Evolutionary conservation across 1,284 basidiomycete species (phyloP), one percentile per base, ranked within the genome.

Genomic region (Takashimella tepidaria): DNA sequence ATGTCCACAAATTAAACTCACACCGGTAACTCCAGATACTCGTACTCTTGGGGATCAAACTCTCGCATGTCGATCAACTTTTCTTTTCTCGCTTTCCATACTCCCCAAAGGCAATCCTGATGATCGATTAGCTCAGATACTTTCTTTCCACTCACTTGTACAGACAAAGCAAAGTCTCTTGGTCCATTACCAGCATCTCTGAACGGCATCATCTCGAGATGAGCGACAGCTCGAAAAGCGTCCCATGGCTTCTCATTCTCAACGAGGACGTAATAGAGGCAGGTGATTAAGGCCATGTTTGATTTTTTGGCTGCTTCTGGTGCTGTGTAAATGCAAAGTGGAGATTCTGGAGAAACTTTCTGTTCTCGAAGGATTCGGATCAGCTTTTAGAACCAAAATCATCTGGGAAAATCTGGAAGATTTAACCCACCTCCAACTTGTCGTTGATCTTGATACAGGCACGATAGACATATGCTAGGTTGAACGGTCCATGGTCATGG

Each of bases 151-250:
- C 67, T 53, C 42, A 74, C 73, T 71, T 92, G 90, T 55, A 96
- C 91, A 58, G 81, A 89, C 54, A 98, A 82, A 66, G 88, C 88
- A 77, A 92, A 97, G 74, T 98, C 93, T 19, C 91, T 89, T 4
- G 86, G 83, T 0, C 92, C 92, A 53, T 91, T 85, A 4, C 95
- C 95, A 11, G 96, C 96, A 66, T 99, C 96, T 57, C 96, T 83
- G 73, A 98, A 98, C 4, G 92, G 89, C 82, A 90, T 87, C 68
- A 96, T 88, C 74, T 95, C 90, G 44, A 93, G 70, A 67, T 90
- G 86, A 40, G 90, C 88, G 50, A 96, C 86, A 4, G 93, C 92
- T 66, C 89, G 84, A 72, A 96, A 93, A 2, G 92, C 92, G 73
- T 96, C 90, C 83, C 91, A 95, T 22, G 95, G 93, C n/a, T 87